Evolutionary conservation across 805 yeast genomes (phyloP).

Genomic region (Ogataea dorogensis): DNA sequence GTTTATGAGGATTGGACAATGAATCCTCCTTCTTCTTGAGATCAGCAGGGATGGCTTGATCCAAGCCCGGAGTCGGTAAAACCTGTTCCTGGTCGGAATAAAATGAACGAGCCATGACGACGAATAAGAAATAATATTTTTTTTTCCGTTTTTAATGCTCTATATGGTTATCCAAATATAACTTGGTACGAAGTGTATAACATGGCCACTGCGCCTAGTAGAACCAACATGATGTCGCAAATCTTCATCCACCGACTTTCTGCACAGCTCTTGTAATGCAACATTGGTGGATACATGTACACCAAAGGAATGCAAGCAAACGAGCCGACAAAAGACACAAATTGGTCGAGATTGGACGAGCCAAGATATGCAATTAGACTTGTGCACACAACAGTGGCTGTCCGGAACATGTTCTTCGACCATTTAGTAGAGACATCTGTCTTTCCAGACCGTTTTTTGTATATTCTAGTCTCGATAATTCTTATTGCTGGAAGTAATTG

Average conservation of each 20-base stretch:
- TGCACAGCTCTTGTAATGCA: conserved; percentile 58
- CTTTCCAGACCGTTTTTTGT: conserved; percentile 59
- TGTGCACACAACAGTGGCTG: conserved; percentile 51
- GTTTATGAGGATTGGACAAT: conserved; percentile 33
- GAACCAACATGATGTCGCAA: conserved; percentile 48
- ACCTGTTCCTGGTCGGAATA: conserved; percentile 52
- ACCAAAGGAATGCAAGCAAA: conserved; percentile 85
- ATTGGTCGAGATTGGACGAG: conserved; percentile 64
- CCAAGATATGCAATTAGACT: conserved; percentile 63
- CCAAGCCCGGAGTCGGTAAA: conserved; percentile 49
- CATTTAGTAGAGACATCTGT: conserved; percentile 52
- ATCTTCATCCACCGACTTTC: conserved; percentile 38
- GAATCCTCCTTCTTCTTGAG: conserved; percentile 39
- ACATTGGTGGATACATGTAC: conserved; percentile 80
- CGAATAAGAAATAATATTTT: conserved; percentile 3
- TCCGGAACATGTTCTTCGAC: conserved; percentile 61
- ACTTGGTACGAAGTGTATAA: conserved; percentile 66
- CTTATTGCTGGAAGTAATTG: conserved; percentile 79
- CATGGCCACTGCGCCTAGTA: conserved; percentile 62
- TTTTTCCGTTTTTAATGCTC: background rate
- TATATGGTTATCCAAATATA: conserved; percentile 5
- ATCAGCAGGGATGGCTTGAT: conserved; percentile 36
- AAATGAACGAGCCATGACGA: conserved; percentile 39
- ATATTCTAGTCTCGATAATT: conserved; percentile 63
- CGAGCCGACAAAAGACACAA: conserved; percentile 80